Base-by-base conservation (phyloP, 1,284 basidiomycete genomes). In the Malassezia psittaci region DNA sequence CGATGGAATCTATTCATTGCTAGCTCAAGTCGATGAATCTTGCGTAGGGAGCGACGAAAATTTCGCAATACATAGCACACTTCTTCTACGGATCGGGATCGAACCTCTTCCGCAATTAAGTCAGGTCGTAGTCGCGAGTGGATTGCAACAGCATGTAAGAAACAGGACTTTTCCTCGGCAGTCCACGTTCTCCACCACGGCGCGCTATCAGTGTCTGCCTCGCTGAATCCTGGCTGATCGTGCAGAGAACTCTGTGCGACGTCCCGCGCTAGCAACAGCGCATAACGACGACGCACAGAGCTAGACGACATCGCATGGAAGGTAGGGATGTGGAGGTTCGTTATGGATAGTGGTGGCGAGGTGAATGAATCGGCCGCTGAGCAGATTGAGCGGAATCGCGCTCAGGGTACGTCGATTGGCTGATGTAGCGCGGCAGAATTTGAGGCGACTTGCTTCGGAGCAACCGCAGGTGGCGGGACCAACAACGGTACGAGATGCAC, bases 61-160 rank as follows among this genome's bases (percentile, higher is more conserved):
- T n/a, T 18, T 12, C 21, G 46, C 12, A 57, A 16, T 10, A 51
- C 55, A 10, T 10, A 12, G n/a, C n/a, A 33, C 3, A 52, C 46
- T 11, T 57, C 55, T 10, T 40, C 24, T 9, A 48, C 32, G 8
- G 33, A 32, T 8, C 40, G 19, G 3, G 44, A 48, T 9, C 76
- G 76, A 35, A 86, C 76, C 48, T 80, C 79, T n/a, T 75, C 76
- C 0, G 85, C 81, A 51, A 87, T 83, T 43, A 87, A 77, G 68
- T 88, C 86, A 1, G 85, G 83, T 18, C 84, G 77, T 16, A 82
- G 76, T 19, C 83, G 79, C n/a, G 85, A 87, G 69, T 84, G 78
- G 0, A 81, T 70, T 13, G 78, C 68, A 13, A 87, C 74, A 0
- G 79, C 81, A 64, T 81, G 83, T 66, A 88, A 89, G 75, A 90